Conservation (phyloP, 2,329 filamentous ascomycete genomes). For the Simplicillium sp. region DNA sequence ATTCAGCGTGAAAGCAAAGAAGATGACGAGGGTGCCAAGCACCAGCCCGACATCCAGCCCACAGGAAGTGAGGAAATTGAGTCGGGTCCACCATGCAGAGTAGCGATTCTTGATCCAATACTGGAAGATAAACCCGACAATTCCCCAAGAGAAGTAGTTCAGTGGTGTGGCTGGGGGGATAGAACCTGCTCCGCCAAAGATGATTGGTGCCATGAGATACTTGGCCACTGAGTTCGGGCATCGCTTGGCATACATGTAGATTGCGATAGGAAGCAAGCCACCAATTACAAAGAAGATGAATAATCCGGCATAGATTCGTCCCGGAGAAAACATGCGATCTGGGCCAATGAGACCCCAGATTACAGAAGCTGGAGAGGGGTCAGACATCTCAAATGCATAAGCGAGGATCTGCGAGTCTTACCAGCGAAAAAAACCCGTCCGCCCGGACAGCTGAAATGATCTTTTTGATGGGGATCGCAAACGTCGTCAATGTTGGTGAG, state of each 20-base stretch:
- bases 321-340: constrained; percentile 52
- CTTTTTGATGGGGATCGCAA: constrained; percentile 46
- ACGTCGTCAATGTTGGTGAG: constrained; percentile 52
- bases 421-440: constrained; percentile 55
- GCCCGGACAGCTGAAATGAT: constrained; percentile 55
- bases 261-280: constrained; percentile 38
- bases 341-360: constrained; percentile 61
- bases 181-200: constrained; percentile 48
- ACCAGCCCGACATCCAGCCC: constrained; percentile 61
- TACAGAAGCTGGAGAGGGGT: constrained; percentile 39
- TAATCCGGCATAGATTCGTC: constrained; percentile 50
- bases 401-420: constrained; percentile 16
- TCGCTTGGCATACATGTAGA: constrained; percentile 39
- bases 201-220: constrained; percentile 51
- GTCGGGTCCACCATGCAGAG: constrained; percentile 62
- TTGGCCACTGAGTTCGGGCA: constrained; percentile 40
- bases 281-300: constrained; percentile 52
- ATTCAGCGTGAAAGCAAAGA: constrained; percentile 58
- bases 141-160: constrained; percentile 66
- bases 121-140: constrained; percentile 64
- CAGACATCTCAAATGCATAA: not conserved
- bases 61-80: constrained; percentile 64
- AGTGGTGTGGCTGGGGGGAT: constrained; percentile 62
- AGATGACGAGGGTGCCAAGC: constrained; percentile 57
- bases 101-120: constrained; percentile 53